Evolutionary conservation across 148 eudicot genomes (phyloP).

Genomic region (Fagopyrum homotropicum): DNA sequence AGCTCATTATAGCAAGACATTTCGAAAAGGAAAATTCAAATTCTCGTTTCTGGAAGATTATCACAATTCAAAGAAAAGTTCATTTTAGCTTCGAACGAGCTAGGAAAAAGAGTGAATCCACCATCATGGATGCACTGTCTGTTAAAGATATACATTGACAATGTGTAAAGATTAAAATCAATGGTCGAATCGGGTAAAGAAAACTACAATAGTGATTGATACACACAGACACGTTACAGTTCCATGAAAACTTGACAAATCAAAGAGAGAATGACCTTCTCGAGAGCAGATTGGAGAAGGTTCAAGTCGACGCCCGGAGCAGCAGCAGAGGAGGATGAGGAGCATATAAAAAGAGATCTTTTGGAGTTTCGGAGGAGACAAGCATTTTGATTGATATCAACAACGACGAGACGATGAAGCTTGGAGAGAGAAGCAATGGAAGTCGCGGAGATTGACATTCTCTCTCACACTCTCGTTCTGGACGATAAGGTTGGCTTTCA

Average conservation of each 20-base stretch:
- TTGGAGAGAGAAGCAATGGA: conserved; percentile 19
- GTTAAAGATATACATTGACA: neutral
- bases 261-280: conserved; percentile 33
- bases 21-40: neutral
- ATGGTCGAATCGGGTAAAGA: neutral
- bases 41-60: neutral
- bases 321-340: conserved; percentile 45
- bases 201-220: neutral
- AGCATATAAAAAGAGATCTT: conserved; percentile 30
- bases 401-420: conserved; percentile 12
- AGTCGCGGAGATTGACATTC: conserved; percentile 16
- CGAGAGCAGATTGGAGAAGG: conserved; percentile 66
- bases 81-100: conserved; percentile 3
- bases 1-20: too few species aligned
- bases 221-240: neutral
- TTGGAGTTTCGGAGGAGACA: conserved; percentile 15
- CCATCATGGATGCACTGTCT: neutral
- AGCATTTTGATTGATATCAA: conserved; percentile 9
- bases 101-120: neutral
- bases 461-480: conserved; percentile 12
- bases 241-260: neutral
- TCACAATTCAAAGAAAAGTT: neutral
- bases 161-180: neutral
- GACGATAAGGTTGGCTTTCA: conserved; percentile 3
- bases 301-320: conserved; percentile 57